Evolutionary conservation across 257 asterid species (phyloP).

Genomic region (Penstemon eatonii): DNA sequence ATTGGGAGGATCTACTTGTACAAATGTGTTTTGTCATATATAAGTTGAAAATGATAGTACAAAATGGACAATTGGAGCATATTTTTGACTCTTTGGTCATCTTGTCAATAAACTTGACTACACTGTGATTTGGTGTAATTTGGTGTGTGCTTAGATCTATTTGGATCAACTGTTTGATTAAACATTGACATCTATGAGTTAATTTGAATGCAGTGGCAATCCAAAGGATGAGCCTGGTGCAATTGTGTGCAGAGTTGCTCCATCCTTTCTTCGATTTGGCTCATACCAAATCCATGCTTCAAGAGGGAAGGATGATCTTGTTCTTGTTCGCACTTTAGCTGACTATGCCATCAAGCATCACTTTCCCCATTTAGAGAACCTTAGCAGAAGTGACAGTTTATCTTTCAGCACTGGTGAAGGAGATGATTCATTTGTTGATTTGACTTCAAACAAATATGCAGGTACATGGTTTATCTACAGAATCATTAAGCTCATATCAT

Average conservation of each 20-base stretch:
- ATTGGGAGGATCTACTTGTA: not conserved
- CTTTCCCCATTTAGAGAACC: constrained; percentile 80
- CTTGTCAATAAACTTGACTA: not conserved
- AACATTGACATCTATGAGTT: constrained; percentile 14
- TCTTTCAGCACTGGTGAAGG: constrained; percentile 88
- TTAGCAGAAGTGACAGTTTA: constrained; percentile 72
- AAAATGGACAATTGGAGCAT: constrained; percentile 12
- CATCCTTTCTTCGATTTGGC: constrained; percentile 92
- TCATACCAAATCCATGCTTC: constrained; percentile 92
- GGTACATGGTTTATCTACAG: constrained; percentile 40
- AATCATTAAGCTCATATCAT: not conserved
- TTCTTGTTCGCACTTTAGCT: constrained; percentile 73
- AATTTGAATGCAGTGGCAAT: constrained; percentile 70
- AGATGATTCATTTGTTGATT: constrained; percentile 79
- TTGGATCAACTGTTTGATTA: not conserved
- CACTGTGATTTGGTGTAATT: constrained; percentile 3
- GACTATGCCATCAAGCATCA: constrained; percentile 85
- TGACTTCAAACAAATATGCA: constrained; percentile 95
- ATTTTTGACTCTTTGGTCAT: not conserved
- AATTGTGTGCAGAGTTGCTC: constrained; percentile 90
- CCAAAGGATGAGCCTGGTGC: constrained; percentile 99
- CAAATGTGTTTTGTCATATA: not conserved
- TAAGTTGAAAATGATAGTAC: constrained; percentile 10
- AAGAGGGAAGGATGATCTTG: constrained; percentile 77
- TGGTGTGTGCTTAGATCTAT: not conserved